Evolutionary conservation across 2,329 filamentous ascomycete species (phyloP).

Genomic region (Fusarium verrucosum): DNA sequence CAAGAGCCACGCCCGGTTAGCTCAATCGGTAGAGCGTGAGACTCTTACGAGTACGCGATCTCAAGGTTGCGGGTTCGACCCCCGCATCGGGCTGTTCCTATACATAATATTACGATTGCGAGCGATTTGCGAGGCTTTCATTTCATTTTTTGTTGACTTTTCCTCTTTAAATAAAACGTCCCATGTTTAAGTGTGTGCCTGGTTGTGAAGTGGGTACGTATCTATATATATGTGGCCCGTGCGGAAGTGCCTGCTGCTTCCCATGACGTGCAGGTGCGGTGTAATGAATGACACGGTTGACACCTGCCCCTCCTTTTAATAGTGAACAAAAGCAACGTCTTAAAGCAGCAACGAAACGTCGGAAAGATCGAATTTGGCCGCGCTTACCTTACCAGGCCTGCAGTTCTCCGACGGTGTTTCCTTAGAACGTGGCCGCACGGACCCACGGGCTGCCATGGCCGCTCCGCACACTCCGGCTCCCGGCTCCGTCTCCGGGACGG

Average conservation of each 20-base stretch:
- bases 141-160: constrained; percentile 7
- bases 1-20: constrained; percentile 48
- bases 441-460: constrained; percentile 26
- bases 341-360: constrained; percentile 41
- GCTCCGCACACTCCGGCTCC: constrained; percentile 22
- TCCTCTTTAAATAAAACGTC: too few relatives aligned
- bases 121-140: constrained; percentile 25
- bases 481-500: constrained; percentile 14
- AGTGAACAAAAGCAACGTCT: not conserved
- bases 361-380: not conserved
- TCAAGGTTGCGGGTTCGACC: constrained; percentile 67
- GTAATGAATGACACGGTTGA: too few relatives aligned
- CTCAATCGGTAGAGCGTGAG: constrained; percentile 69
- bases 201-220: not conserved
- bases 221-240: not conserved
- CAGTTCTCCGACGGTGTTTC: not conserved
- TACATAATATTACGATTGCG: constrained; percentile 38
- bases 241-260: not conserved
- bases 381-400: not conserved
- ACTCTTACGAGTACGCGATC: constrained; percentile 64
- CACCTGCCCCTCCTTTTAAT: constrained; percentile 14
- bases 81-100: constrained; percentile 55
- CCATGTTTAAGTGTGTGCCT: too few relatives aligned
- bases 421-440: not conserved
- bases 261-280: constrained; percentile 17